Percentiles rank a stretch among this genome's conserved stretches.
These are phyloP conservation scores for Hymenoscyphus repandus DNA, from an alignment of 2,329 filamentous ascomycete species.

Conservation along the genomic window DNA sequence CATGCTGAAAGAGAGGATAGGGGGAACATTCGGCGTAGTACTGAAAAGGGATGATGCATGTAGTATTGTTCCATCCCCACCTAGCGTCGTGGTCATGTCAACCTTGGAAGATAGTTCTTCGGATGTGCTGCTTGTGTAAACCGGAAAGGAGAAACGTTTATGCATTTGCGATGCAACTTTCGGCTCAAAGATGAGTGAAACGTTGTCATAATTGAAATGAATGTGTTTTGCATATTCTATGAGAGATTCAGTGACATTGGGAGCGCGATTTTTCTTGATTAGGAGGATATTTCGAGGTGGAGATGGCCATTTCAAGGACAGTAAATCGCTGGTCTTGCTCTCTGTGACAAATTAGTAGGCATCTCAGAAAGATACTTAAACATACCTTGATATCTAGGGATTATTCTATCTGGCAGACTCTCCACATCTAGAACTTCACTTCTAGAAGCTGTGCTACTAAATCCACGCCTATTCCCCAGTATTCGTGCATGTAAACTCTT, in stretches of 20 bases:
- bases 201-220: conserved; percentile 69
- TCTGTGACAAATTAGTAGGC: conserved; percentile 44
- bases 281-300: conserved; percentile 65
- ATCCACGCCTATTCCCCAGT: conserved; percentile 28
- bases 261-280: conserved; percentile 59
- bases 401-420: conserved; percentile 48
- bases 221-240: conserved; percentile 54
- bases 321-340: conserved; percentile 51
- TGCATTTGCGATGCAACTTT: conserved; percentile 69
- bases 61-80: conserved; percentile 87
- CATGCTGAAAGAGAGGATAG: conserved; percentile 94
- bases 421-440: conserved; percentile 46
- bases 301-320: conserved; percentile 62
- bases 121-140: conserved; percentile 50
- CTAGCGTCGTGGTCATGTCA: conserved; percentile 83
- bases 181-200: conserved; percentile 79
- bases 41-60: conserved; percentile 84
- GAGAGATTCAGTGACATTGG: conserved; percentile 31
- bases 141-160: conserved; percentile 63
- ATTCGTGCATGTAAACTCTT: conserved; percentile 9
- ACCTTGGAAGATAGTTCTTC: conserved; percentile 67
- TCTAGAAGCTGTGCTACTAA: conserved; percentile 44
- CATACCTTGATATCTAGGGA: conserved; percentile 60
- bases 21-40: conserved; percentile 74
- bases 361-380: conserved; percentile 19